Base-by-base conservation (phyloP, 2,329 filamentous ascomycete genomes). In the Corinectria fuckeliana region DNA sequence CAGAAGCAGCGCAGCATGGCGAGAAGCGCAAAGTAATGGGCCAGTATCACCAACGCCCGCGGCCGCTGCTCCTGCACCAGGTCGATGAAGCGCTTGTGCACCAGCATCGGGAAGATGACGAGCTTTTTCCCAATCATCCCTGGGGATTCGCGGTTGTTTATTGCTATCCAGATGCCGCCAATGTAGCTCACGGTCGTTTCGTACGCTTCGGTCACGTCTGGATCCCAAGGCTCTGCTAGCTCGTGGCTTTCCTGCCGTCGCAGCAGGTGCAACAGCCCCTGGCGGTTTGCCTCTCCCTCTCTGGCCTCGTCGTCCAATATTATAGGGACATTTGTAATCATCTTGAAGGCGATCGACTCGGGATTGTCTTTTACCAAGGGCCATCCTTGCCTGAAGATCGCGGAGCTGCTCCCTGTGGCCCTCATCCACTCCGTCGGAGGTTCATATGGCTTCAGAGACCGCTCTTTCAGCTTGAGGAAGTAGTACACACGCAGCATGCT, bases 11-110 rank as follows among this genome's bases (percentile, higher is more conserved):
- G 44, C 45, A 59, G 18, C 50, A 59, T 59, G 2, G 56, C 48
- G n/a, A 59, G 16, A 3, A 59, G 28, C 7, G 50, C 56, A 32
- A 59, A 59, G 30, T 59, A 59, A 23, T 59, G 56, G 3, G 56
- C 56, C 8, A 59, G 21, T 14, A 59, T 50, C 14, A 38, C 56
- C 28, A 59, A 18, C 6, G 56, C 56, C 7, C 56, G 39, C 32
- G 56, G 56, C 2, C 56, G 50, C 10, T 50, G 36, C 50, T 59
- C 56, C 13, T 59, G 44, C 2, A 59, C 23, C 1, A 59, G 21
- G 5, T 23, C 47, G 11, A 59, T 45, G 26, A 59, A 59, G 28
- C 41, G 56, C 45, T 50, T 54, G 38, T 54, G 41, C 0, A 54
- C 44, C 6, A 59, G 5, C 23, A 54, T 25, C 0, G 50, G 44